Conservation (phyloP, 1,284 basidiomycete genomes). For the Moesziomyces globuligerus region DNA sequence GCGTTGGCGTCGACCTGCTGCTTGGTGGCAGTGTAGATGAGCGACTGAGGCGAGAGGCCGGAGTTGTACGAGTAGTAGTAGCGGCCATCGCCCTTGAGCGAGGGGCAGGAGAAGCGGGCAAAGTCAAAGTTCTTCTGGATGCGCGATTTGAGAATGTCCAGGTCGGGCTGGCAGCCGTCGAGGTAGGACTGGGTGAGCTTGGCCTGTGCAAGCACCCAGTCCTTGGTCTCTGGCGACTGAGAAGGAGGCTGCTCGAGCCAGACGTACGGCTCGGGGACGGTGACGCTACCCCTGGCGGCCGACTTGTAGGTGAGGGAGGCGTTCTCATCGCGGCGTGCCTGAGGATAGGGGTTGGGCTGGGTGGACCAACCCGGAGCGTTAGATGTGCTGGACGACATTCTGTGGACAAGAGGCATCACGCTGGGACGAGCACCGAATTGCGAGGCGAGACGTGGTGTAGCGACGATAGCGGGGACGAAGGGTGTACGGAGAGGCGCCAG, state of each 20-base stretch:
- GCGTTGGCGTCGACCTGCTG: conserved; percentile 45
- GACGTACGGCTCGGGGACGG: conserved; percentile 62
- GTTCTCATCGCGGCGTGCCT: conserved; percentile 56
- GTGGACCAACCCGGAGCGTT: conserved; percentile 57
- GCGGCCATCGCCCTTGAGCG: conserved; percentile 56
- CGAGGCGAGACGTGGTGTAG: conserved; percentile 1
- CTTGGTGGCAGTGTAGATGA: conserved; percentile 55
- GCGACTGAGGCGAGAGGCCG: conserved; percentile 62
- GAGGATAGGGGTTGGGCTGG: conserved; percentile 56
- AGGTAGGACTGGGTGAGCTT: conserved; percentile 56
- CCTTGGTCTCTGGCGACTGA: conserved; percentile 61
- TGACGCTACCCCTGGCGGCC: conserved; percentile 53
- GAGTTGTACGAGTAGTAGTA: conserved; percentile 66
- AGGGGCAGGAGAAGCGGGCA: conserved; percentile 61
- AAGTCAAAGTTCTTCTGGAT: conserved; percentile 61
- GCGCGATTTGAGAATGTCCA: conserved; percentile 54
- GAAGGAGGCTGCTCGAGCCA: conserved; percentile 65
- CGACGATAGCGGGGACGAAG: neutral
- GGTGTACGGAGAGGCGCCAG: neutral
- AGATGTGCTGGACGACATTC: conserved; percentile 17
- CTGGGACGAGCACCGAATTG: too few relatives aligned
- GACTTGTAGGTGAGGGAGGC: conserved; percentile 57
- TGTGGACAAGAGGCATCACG: too few relatives aligned
- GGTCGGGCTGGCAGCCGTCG: conserved; percentile 51
- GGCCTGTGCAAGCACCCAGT: conserved; percentile 60